Conservation (phyloP, 1,139 yeast genomes). For the Yamadazyma blattariae region DNA sequence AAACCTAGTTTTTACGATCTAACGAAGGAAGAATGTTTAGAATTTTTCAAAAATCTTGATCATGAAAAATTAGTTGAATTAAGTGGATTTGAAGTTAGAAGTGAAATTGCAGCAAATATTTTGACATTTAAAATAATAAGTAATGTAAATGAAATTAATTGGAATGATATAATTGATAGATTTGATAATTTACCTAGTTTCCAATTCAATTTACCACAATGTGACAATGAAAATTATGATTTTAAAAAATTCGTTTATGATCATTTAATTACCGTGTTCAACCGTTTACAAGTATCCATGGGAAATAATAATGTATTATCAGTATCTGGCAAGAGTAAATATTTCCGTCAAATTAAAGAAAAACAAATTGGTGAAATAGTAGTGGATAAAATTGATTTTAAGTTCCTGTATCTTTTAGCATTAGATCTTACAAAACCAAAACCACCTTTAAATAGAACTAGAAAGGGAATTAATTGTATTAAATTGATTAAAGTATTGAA, state of each 20-base stretch:
- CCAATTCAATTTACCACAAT: conserved; percentile 3
- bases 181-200: conserved; percentile 4
- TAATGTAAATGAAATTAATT: neutral
- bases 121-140: conserved; percentile 2
- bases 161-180: conserved; percentile 6
- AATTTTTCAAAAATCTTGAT: conserved; percentile 4
- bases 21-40: conserved; percentile 2
- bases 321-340: conserved; percentile 30
- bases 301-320: conserved; percentile 15
- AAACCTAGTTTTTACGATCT: conserved; percentile 3
- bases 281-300: conserved; percentile 17
- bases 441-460: conserved; percentile 20
- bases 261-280: conserved; percentile 21
- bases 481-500: conserved; percentile 14
- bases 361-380: neutral
- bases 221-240: neutral
- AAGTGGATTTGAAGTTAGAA: neutral
- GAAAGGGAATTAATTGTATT: conserved; percentile 22
- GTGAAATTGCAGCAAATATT: conserved; percentile 1
- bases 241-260: conserved; percentile 3
- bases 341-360: conserved; percentile 16
- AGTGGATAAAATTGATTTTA: neutral
- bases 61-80: conserved; percentile 3
- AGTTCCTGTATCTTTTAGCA: conserved; percentile 13
- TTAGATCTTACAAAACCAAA: conserved; percentile 31